Percentiles rank a stretch among this genome's conserved stretches.
Evolutionary conservation across 2,329 filamentous ascomycete species (phyloP).

Genomic region (Epichloe aotearoae): DNA sequence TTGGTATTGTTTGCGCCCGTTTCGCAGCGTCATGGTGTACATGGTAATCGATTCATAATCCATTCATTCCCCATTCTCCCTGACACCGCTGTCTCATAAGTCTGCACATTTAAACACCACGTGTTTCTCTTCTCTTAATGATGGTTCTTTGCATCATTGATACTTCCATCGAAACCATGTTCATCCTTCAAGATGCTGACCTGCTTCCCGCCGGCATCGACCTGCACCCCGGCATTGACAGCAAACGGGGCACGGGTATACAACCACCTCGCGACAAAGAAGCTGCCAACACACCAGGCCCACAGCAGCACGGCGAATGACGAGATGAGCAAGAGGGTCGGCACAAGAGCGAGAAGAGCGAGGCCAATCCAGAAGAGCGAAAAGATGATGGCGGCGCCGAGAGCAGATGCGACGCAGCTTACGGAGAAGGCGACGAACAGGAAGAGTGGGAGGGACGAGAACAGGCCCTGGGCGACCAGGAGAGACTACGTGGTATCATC

Average conservation of each 20-base stretch:
- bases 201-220: slow-evolving; percentile 11
- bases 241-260: slow-evolving; percentile 24
- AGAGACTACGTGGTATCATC: slow-evolving; percentile 41
- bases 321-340: slow-evolving; percentile 53
- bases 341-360: slow-evolving; percentile 54
- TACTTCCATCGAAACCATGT: slow-evolving; percentile 10
- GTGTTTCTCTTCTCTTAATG: neutral
- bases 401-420: slow-evolving; percentile 47
- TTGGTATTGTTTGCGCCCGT: neutral
- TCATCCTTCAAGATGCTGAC: slow-evolving; percentile 11
- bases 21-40: neutral
- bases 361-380: slow-evolving; percentile 54
- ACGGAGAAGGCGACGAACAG: slow-evolving; percentile 56
- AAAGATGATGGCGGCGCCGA: slow-evolving; percentile 50
- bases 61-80: neutral
- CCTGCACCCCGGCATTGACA: slow-evolving; percentile 9
- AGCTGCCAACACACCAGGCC: slow-evolving; percentile 52
- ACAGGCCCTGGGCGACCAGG: slow-evolving; percentile 47
- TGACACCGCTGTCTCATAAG: neutral
- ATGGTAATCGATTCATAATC: too few relatives aligned
- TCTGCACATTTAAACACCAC: too few relatives aligned
- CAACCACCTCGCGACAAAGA: slow-evolving; percentile 33
- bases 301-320: slow-evolving; percentile 51
- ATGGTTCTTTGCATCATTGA: neutral
- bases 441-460: slow-evolving; percentile 53